phyloP scores from a whole-genome alignment of 176 grass and related monocot genomes.

The Phoenix dactylifera region DNA sequence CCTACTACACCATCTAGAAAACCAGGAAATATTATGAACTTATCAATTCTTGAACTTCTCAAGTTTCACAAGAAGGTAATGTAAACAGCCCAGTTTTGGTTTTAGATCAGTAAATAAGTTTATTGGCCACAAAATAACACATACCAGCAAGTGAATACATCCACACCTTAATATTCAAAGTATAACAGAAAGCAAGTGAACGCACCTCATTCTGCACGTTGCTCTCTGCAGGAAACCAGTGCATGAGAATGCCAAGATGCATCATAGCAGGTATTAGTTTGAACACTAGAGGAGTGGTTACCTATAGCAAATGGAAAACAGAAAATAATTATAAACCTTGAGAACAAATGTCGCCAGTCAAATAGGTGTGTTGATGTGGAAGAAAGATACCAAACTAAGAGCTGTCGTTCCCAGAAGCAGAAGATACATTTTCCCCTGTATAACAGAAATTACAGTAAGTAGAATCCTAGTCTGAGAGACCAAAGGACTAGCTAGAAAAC shows the following conservation, averaged over 20 bases:
- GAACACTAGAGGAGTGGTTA: conserved; percentile 97
- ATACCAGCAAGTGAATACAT: no score
- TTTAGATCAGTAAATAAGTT: no score
- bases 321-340: background rate
- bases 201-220: conserved; percentile 76
- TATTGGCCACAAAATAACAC: no score
- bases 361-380: background rate
- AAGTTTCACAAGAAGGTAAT: no score
- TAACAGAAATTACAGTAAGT: background rate
- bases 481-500: no score
- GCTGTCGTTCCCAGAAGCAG: conserved; percentile 95
- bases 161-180: no score
- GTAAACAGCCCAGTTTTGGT: no score
- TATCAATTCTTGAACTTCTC: no score
- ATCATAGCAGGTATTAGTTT: conserved; percentile 94
- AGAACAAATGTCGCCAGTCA: no score
- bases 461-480: no score
- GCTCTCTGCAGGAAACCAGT: conserved; percentile 75
- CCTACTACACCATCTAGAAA: no score
- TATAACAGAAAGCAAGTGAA: conserved; percentile 10
- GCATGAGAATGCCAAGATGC: conserved; percentile 94
- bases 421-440: conserved; percentile 97
- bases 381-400: conserved; percentile 73
- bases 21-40: no score
- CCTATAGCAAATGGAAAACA: conserved; percentile 33